These are phyloP conservation scores for Ceriops tagal DNA, from an alignment of 345 rosid genomes.

Conservation along the genomic window DNA sequence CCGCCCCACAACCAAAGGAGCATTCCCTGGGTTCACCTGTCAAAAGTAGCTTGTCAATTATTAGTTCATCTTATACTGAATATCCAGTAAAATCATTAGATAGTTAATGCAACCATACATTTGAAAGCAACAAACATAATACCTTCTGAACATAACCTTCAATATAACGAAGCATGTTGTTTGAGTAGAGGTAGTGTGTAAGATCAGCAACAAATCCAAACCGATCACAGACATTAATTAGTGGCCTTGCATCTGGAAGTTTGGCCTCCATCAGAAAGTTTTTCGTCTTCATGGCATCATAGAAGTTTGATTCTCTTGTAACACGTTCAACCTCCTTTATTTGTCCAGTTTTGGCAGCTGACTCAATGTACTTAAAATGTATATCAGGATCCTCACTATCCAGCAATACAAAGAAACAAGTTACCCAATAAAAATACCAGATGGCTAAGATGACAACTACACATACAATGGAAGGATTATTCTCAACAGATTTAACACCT, in stretches of 20 bases:
- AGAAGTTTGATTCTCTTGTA: conserved; percentile 92
- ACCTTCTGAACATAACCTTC: conserved; percentile 99
- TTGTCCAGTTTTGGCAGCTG: conserved; percentile 87
- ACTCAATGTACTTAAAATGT: conserved; percentile 97
- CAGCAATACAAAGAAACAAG: conserved; percentile 5
- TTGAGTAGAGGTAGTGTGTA: conserved; percentile 91
- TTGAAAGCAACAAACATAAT: conserved; percentile 6
- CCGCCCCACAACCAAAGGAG: conserved; percentile 90
- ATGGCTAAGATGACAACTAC: too few species aligned
- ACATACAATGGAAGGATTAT: too few species aligned
- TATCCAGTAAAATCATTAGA: conserved; percentile 24
- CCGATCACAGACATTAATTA: conserved; percentile 98
- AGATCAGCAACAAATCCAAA: conserved; percentile 96
- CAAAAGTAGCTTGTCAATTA: not conserved
- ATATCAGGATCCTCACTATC: conserved; percentile 95
- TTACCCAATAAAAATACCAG: too few species aligned
- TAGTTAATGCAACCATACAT: conserved; percentile 9
- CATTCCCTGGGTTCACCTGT: conserved; percentile 97
- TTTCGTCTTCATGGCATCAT: conserved; percentile 94
- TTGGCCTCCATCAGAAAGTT: conserved; percentile 98
- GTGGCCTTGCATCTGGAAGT: conserved; percentile 96
- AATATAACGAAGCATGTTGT: conserved; percentile 92
- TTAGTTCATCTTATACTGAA: too few species aligned
- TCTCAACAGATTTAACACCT: conserved; percentile 38
- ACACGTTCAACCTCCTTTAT: conserved; percentile 99